Base-by-base conservation (phyloP, 225 moss, liverwort and hornwort genomes). In the Physcomitrium patens region DNA sequence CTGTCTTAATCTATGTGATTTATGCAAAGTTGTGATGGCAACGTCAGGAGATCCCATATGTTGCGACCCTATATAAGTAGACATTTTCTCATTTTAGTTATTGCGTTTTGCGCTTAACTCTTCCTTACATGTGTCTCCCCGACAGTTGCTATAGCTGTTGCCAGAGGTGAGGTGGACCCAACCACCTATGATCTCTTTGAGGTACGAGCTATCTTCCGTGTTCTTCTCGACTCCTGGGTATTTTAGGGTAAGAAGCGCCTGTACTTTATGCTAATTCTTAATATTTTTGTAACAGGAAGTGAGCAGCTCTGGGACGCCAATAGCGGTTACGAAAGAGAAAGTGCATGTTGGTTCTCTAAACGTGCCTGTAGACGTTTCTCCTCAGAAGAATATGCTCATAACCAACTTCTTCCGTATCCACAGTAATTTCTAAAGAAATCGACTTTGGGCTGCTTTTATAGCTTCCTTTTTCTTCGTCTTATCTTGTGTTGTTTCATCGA, bases 401-500 rank as follows among this genome's bases (percentile, higher is more conserved):
- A 93, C 91, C 48, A 92, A 87, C 63, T 99, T 91, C 68, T 93
- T 93, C 52, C 78, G 95, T 97, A 97, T 97, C 97, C 91, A 71
- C 65, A 66, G 17, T 51, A 63, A 12, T 56, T 56, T 58, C 31
- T 56, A 22, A 18, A 18, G 59, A 56, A 1, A 0, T 56, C 18
- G 31, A 14, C 28, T 12, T n/a, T 69, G 28, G 15, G 44, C 60
- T 68, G 46, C 54, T 62, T 53, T 28, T 41, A 1, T 73, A 3
- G 52, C 58, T 8, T 46, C 54, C 3, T 16, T 52, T n/a, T 16
- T 26, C n/a, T n/a, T 31, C n/a, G 15, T 50, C 8, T 16, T 43
- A 19, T 53, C 43, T 51, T 46, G 44, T 53, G 42, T 63, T 31
- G 23, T 68, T 37, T 14, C 60, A 17, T 1, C 44, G 46, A 31